Evolutionary conservation across 306 rosid genomes (phyloP).

Genomic region (Glycine soja): DNA sequence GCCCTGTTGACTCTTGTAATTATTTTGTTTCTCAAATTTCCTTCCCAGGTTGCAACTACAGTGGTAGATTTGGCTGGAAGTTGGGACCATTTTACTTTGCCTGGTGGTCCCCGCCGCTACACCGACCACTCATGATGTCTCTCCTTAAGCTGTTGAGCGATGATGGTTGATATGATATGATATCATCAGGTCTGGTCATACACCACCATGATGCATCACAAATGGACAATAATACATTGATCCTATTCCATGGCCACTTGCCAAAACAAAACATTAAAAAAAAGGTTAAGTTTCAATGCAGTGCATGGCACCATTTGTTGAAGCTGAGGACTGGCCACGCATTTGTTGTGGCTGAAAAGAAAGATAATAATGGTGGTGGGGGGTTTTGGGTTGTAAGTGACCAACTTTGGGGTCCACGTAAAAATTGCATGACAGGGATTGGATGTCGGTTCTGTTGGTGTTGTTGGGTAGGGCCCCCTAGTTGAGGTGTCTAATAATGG

Average conservation of each 20-base stretch:
- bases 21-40: slow-evolving; percentile 28
- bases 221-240: slow-evolving; percentile 29
- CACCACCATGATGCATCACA: slow-evolving; percentile 12
- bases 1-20: slow-evolving; percentile 27
- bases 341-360: slow-evolving; percentile 47
- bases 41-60: slow-evolving; percentile 27
- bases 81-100: slow-evolving; percentile 42
- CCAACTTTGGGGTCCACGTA: not conserved
- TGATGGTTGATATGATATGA: slow-evolving; percentile 6
- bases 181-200: not conserved
- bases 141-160: slow-evolving; percentile 8
- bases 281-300: slow-evolving; percentile 8
- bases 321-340: slow-evolving; percentile 49
- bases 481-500: slow-evolving; percentile 51
- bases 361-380: not conserved
- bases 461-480: slow-evolving; percentile 50
- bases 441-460: not conserved
- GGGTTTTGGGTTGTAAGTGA: not conserved
- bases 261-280: not conserved
- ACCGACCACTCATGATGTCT: slow-evolving; percentile 1
- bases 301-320: slow-evolving; percentile 13
- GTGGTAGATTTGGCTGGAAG: slow-evolving; percentile 36
- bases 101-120: slow-evolving; percentile 39
- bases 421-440: not conserved
- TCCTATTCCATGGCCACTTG: not conserved